phyloP scores from a whole-genome alignment of 371 early-diverging fungal species.

The Cokeromyces recurvatus region DNA sequence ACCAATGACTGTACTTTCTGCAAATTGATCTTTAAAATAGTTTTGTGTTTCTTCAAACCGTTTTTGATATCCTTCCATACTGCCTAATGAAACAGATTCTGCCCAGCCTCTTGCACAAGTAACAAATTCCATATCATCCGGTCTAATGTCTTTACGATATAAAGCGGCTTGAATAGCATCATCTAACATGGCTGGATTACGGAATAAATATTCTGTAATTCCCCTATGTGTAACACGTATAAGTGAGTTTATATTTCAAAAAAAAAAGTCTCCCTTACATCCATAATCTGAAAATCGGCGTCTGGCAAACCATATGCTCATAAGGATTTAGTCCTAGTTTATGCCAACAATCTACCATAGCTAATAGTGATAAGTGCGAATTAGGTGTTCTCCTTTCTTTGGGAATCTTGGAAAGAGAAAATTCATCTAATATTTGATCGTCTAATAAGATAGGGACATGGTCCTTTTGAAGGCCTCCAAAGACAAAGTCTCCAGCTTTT shows the following conservation, averaged over 20 bases:
- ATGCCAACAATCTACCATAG: slow-evolving; percentile 95
- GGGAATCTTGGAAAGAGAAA: slow-evolving; percentile 84
- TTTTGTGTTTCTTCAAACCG: slow-evolving; percentile 78
- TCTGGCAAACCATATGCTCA: slow-evolving; percentile 92
- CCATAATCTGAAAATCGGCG: slow-evolving; percentile 93
- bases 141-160: slow-evolving; percentile 72
- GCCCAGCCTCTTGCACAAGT: slow-evolving; percentile 91
- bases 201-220: slow-evolving; percentile 89
- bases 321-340: slow-evolving; percentile 82
- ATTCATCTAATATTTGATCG: slow-evolving; percentile 80
- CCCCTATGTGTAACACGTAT: slow-evolving; percentile 44
- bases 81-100: slow-evolving; percentile 78
- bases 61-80: slow-evolving; percentile 78
- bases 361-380: slow-evolving; percentile 88
- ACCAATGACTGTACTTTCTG: slow-evolving; percentile 67
- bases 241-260: background rate
- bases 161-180: slow-evolving; percentile 84
- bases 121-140: slow-evolving; percentile 92
- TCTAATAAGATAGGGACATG: slow-evolving; percentile 70
- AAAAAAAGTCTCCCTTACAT: too few species aligned
- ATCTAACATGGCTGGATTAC: slow-evolving; percentile 70
- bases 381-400: slow-evolving; percentile 75
- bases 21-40: slow-evolving; percentile 78
- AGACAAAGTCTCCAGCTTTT: slow-evolving; percentile 80
- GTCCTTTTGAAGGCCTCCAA: slow-evolving; percentile 64